Percentiles rank a stretch among this genome's conserved stretches.
phyloP scores from a whole-genome alignment of 2,329 filamentous ascomycete species.

The Lachnellula suecica region DNA sequence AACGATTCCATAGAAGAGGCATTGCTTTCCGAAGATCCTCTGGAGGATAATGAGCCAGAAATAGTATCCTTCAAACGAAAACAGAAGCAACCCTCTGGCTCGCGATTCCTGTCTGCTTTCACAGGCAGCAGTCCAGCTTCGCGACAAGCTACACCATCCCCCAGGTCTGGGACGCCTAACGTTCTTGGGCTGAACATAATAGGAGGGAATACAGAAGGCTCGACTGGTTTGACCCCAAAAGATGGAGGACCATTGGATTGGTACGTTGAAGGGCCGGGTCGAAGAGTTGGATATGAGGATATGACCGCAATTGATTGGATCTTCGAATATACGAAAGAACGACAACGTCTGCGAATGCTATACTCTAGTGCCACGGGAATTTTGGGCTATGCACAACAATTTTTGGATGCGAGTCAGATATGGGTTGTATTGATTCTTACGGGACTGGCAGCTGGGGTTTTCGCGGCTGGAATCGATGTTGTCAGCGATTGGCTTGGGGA shows the following conservation, averaged over 20 bases:
- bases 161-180: conserved; percentile 22
- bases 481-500: conserved; percentile 92
- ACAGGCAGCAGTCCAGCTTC: conserved; percentile 21
- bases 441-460: conserved; percentile 76
- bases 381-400: conserved; percentile 67
- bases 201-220: conserved; percentile 13
- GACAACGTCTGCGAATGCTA: conserved; percentile 79
- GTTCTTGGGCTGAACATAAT: conserved; percentile 15
- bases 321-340: conserved; percentile 96
- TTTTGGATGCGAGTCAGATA: conserved; percentile 84
- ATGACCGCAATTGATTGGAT: conserved; percentile 99
- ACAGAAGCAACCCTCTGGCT: conserved; percentile 41
- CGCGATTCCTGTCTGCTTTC: conserved; percentile 28
- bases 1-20: conserved; percentile 30
- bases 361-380: conserved; percentile 68
- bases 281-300: conserved; percentile 92
- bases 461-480: conserved; percentile 88
- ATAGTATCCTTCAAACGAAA: conserved; percentile 72
- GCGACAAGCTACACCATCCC: conserved; percentile 24
- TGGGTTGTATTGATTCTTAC: conserved; percentile 88
- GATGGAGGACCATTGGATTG: conserved; percentile 66
- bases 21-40: conserved; percentile 55
- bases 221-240: conserved; percentile 34
- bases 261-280: conserved; percentile 85
- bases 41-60: conserved; percentile 48